A percentile compares a stretch with the other conserved stretches of the same genome.
Evolutionary conservation across 1,284 basidiomycete genomes (phyloP).

Genomic region (Moesziomyces antarcticus): DNA sequence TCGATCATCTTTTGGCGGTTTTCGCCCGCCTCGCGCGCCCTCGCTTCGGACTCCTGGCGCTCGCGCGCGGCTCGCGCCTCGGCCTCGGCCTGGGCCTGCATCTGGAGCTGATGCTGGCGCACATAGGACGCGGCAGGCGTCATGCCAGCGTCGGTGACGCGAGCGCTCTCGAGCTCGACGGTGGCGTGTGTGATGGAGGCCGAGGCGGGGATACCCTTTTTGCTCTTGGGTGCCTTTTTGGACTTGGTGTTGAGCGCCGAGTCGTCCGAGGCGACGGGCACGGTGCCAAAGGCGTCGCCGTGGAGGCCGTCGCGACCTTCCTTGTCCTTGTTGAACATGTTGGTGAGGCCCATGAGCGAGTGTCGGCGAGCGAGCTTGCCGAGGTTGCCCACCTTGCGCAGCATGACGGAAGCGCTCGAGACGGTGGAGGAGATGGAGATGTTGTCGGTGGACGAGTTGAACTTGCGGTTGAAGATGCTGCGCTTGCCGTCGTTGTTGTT

Average conservation of each 20-base stretch:
- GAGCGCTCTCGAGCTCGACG: constrained; percentile 80
- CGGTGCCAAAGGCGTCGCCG: constrained; percentile 72
- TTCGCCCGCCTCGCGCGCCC: constrained; percentile 67
- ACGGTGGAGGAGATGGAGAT: constrained; percentile 97
- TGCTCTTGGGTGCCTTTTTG: constrained; percentile 68
- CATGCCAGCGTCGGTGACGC: constrained; percentile 78
- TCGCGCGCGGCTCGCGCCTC: constrained; percentile 68
- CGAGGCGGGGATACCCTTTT: constrained; percentile 76
- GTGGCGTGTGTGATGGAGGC: constrained; percentile 85
- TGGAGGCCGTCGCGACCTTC: constrained; percentile 71
- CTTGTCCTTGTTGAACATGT: constrained; percentile 76
- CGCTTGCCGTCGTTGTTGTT: constrained; percentile 54
- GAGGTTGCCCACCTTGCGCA: constrained; percentile 92
- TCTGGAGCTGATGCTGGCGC: constrained; percentile 82
- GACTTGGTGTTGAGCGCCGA: constrained; percentile 42
- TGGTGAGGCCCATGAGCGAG: constrained; percentile 90
- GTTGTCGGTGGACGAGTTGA: constrained; percentile 95
- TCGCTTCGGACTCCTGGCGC: constrained; percentile 74
- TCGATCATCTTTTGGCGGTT: constrained; percentile 70
- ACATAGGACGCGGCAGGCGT: constrained; percentile 92
- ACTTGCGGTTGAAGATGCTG: constrained; percentile 86
- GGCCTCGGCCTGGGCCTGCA: constrained; percentile 69
- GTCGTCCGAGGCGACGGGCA: constrained; percentile 69
- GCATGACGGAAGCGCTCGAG: constrained; percentile 94
- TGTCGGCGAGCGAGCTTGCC: constrained; percentile 90